These are phyloP conservation scores for Myrica gale DNA, from an alignment of 306 rosid species.

Conservation along the genomic window DNA sequence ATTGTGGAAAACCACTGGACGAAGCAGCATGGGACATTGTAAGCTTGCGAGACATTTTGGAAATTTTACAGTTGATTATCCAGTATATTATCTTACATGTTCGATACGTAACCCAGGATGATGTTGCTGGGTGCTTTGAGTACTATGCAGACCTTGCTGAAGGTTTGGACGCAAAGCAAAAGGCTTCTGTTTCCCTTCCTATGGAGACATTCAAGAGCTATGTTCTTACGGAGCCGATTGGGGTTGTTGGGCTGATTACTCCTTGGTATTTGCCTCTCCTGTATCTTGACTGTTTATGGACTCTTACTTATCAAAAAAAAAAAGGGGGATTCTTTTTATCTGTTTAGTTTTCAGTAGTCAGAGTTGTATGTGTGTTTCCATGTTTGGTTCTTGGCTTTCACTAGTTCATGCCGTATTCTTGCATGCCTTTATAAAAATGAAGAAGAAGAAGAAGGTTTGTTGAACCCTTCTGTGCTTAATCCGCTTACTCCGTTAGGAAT, in stretches of 20 bases:
- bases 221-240: constrained; percentile 85
- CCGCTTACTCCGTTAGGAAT: neutral
- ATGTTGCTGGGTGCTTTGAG: constrained; percentile 96
- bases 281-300: constrained; percentile 5
- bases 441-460: neutral
- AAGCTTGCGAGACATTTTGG: constrained; percentile 15
- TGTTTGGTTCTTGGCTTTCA: constrained; percentile 1
- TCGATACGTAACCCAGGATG: constrained; percentile 57
- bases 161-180: constrained; percentile 78
- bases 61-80: neutral
- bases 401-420: neutral
- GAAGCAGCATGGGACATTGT: constrained; percentile 95
- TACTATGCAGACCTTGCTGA: constrained; percentile 97
- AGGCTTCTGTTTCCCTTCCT: constrained; percentile 73
- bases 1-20: constrained; percentile 87
- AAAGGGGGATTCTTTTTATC: too few relatives aligned
- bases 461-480: neutral
- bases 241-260: constrained; percentile 84
- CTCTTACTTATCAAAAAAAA: too few relatives aligned
- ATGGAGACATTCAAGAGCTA: constrained; percentile 73
- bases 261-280: constrained; percentile 63
- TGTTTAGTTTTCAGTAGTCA: neutral
- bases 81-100: constrained; percentile 8
- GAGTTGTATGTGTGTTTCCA: neutral
- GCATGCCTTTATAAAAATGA: neutral